Base-by-base conservation (phyloP, 2,329 filamentous ascomycete species). In the Cercospora sp. region DNA sequence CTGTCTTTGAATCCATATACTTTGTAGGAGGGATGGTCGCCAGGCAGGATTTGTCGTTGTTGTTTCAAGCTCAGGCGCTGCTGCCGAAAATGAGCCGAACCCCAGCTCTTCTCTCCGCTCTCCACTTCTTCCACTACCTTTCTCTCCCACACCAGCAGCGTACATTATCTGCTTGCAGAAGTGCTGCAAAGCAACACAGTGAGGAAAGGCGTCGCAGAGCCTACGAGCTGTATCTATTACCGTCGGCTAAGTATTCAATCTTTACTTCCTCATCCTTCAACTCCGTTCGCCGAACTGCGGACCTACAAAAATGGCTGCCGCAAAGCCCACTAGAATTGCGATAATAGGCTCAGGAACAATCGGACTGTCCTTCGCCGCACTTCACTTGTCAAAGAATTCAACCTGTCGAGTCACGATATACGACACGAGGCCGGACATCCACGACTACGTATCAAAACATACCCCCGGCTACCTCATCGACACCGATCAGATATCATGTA, bases 311-410 rank as follows among this genome's bases (percentile, higher is more conserved):
- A 59, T 66, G 55, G 55, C 63, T 21, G 16, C 63, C 13, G 13
- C 63, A 3, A 66, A 34, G 40, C n/a, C 63, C 21, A 53, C 55
- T 37, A 72, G 71, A 7, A 81, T 84, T 59, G 79, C 81, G 16
- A 71, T 84, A 24, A 78, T 84, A 40, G 82, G 82, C 57, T 77
- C 80, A 12, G 82, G 82, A 55, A 84, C 82, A 3, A 88, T 88
- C 53, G 85, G 86, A 37, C 81, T 87, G 55, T 86, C 85, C 24
- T 87, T 87, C 74, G 82, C 83, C 8, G 84, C 85, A 28, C 82
- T 87, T 24, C 85, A 87, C 70, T 79, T 87, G 28, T 75, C 79
- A 4, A 80, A 83, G 66, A 78, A 82, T 62, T 74, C 79, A 6
- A 74, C 77, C 18, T 74, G 78, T 30, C 76, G 74, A 2, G 77